Evolutionary conservation across 208 protist genomes (phyloP), one percentile per base, ranked within the genome.

Genomic region (Acanthamoeba healyi): DNA sequence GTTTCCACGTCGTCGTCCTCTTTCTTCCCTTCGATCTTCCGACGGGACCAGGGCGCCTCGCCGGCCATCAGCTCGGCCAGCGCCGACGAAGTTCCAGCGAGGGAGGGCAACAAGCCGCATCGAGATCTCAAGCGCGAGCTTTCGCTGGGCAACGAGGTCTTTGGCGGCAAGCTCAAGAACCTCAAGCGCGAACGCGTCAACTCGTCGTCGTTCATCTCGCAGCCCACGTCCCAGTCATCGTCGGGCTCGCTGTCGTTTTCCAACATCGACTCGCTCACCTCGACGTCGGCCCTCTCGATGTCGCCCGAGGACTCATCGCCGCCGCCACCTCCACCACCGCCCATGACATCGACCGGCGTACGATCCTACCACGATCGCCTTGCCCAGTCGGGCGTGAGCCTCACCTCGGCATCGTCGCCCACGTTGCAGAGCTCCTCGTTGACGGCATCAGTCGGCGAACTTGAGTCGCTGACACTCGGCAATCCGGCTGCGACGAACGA

Each of bases 11-110:
- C 70, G 38, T 79, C 70, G 38, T 79, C 70, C 42, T 79, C 70
- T 5, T 79, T 79, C 70, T 79, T 79, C 24, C 70, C 70, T 44
- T 79, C 70, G 70, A 79, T 79, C 70, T 79, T 79, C 32, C 70
- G 70, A 15, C 5, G 70, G 36, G 70, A 79, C 26, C 10, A 12
- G 34, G 10, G 10, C 24, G 38, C 10, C 38, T 12, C 7, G 38
- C 10, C 9, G n/a, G 5, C 29, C 12, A 79, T 4, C 24, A 79
- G 70, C 5, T 4, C 7, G 7, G 70, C 58, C 14, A 42, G 29
- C 36, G 70, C 70, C 6, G 34, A 44, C 36, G 29, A 44, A 9
- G 38, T n/a, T n/a, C n/a, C n/a, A n/a, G n/a, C n/a, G n/a, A n/a
- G n/a, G n/a, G n/a, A n/a, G n/a, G n/a, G n/a, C n/a, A n/a, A n/a